Evolutionary conservation across 148 eudicot genomes (phyloP), one percentile per base, ranked within the genome.

Genomic region (Spergularia bocconei): DNA sequence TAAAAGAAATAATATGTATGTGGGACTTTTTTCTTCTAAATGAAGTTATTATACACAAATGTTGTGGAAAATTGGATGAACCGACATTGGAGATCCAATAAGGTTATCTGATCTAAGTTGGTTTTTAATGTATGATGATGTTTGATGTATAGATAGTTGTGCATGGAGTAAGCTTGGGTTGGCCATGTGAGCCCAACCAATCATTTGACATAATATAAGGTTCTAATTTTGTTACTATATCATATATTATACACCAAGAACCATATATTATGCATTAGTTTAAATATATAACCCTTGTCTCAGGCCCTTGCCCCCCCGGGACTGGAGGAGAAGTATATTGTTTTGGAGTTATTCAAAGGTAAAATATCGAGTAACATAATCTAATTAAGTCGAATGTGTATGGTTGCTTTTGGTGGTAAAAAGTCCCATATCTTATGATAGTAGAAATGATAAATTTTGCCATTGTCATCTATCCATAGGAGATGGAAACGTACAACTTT

Each of bases 141-240:
- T 71, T 58, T 39, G 72, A 55, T 63, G 47, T 67, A 69, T 70
- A 13, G 78, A 78, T 62, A 77, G 86, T 74, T 73, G 86, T 83
- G 81, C 39, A 65, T 74, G 75, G 76, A 80, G 77, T 73, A 61
- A 44, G 56, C 69, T 73, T 80, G 67, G 73, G 83, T 74, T 80
- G 78, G 79, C 77, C 75, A 80, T 80, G 77, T 63, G 81, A 83
- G 38, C 62, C 72, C 25, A 59, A 71, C 64, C 67, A 76, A 81
- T 81, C 83, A 81, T 80, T 60, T 68, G 65, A 50, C 39, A 80
- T 63, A 62, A 57, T 39, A 74, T 54, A 75, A 9, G n/a, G 63
- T 79, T 73, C 63, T 67, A 44, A 41, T 62, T 33, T 75, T 75
- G 71, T 73, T 67, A 29, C 14, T 67, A 79, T 61, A 17, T 19